A percentile compares a stretch with the other conserved stretches of the same genome.
phyloP scores from a whole-genome alignment of 1,284 basidiomycete species.

The Ustilago bromivora region DNA sequence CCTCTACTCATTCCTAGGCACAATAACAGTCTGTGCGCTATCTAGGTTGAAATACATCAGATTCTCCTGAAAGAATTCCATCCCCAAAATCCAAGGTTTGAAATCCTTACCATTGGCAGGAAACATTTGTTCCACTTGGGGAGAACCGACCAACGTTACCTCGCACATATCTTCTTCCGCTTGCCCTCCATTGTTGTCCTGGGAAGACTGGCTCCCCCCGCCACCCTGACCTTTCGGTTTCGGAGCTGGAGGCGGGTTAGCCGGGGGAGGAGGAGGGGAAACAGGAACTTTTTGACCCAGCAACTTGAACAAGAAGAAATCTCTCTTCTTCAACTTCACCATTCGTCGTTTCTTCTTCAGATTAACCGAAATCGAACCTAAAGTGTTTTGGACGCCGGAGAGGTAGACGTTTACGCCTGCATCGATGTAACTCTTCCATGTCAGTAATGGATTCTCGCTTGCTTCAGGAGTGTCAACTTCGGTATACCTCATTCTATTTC shows the following conservation, averaged over 20 bases:
- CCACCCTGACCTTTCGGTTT: too few species aligned
- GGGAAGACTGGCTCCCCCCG: too few species aligned
- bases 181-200: neutral
- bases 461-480: too few species aligned
- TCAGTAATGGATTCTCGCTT: neutral
- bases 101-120: slow-evolving; percentile 19
- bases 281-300: neutral
- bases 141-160: slow-evolving; percentile 23
- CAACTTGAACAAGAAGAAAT: neutral
- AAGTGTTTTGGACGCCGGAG: neutral
- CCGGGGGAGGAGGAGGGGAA: neutral
- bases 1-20: slow-evolving; percentile 18
- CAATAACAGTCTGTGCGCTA: slow-evolving; percentile 16
- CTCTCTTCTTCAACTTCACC: neutral
- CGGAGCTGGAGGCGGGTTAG: too few species aligned
- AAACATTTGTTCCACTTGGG: slow-evolving; percentile 37
- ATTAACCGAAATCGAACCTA: neutral
- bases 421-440: slow-evolving; percentile 22
- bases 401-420: neutral
- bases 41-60: slow-evolving; percentile 43
- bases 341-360: neutral
- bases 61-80: slow-evolving; percentile 43
- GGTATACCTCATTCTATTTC: neutral
- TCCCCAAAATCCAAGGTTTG: slow-evolving; percentile 38
- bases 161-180: slow-evolving; percentile 12